Percentiles rank a stretch among this genome's conserved stretches.
These are phyloP conservation scores for Ophiocordyceps robertsii DNA, from an alignment of 2,329 filamentous ascomycete genomes.

Conservation along the genomic window DNA sequence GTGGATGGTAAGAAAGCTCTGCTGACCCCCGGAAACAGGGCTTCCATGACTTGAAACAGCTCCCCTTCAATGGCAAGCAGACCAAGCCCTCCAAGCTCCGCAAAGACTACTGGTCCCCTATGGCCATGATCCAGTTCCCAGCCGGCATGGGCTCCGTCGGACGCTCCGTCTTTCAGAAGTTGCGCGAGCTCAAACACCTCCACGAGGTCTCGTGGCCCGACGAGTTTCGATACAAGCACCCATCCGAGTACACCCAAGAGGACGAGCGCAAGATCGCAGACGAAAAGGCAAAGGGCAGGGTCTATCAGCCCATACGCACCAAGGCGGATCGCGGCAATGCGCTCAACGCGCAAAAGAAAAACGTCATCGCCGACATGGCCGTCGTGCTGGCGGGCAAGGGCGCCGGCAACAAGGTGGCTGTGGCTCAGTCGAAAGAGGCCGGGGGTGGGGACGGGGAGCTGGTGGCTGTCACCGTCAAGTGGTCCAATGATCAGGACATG, in stretches of 20 bases:
- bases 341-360: conserved; percentile 47
- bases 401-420: conserved; percentile 33
- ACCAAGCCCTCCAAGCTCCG: conserved; percentile 47
- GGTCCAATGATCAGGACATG: conserved; percentile 34
- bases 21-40: conserved; percentile 11
- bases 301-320: conserved; percentile 20
- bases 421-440: conserved; percentile 4
- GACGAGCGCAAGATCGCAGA: conserved; percentile 19
- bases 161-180: conserved; percentile 45
- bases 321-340: conserved; percentile 32
- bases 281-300: conserved; percentile 15
- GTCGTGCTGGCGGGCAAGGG: conserved; percentile 39
- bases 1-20: not conserved
- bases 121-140: conserved; percentile 47
- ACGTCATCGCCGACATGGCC: conserved; percentile 50
- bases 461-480: conserved; percentile 33
- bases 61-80: conserved; percentile 57
- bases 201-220: conserved; percentile 50
- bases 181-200: conserved; percentile 49
- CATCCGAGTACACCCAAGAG: conserved; percentile 17
- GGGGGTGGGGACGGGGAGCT: conserved; percentile 13
- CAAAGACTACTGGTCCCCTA: conserved; percentile 52
- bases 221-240: conserved; percentile 27
- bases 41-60: conserved; percentile 36
- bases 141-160: conserved; percentile 37